Conservation (phyloP, 1,284 basidiomycete species). For the Cutaneotrichosporon sp. region DNA sequence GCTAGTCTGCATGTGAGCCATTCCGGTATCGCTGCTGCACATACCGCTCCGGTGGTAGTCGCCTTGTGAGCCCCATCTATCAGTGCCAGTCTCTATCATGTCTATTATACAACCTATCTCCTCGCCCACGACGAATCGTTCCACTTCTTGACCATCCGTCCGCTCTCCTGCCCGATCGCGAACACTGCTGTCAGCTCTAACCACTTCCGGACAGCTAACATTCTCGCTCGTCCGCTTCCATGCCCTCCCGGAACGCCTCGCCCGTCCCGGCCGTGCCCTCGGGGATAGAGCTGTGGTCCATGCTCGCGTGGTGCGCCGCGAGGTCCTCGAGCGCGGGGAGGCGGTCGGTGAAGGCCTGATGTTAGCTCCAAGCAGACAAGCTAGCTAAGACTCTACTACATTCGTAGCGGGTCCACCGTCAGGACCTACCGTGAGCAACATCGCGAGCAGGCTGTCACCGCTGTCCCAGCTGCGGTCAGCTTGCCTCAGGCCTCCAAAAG, state of each 20-base stretch:
- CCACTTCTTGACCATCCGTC: constrained; percentile 74
- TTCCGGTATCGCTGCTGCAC: not conserved
- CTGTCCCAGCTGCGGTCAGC: too few species aligned
- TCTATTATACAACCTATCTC: constrained; percentile 1
- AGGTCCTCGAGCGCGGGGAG: constrained; percentile 82
- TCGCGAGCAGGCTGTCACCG: constrained; percentile 50
- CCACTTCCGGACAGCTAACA: constrained; percentile 60
- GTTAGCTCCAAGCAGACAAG: constrained; percentile 2
- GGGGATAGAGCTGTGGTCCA: constrained; percentile 56
- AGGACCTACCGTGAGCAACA: constrained; percentile 65
- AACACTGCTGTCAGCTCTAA: constrained; percentile 16
- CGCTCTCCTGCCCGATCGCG: constrained; percentile 72
- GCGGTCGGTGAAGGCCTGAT: constrained; percentile 74
- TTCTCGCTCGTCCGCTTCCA: constrained; percentile 84
- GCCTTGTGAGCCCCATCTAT: too few species aligned
- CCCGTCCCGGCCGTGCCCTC: constrained; percentile 54
- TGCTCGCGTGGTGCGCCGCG: constrained; percentile 79
- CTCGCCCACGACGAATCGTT: constrained; percentile 60
- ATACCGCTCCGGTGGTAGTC: too few species aligned
- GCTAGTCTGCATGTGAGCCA: not conserved
- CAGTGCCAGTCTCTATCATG: not conserved
- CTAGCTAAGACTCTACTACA: too few species aligned
- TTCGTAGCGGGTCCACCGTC: too few species aligned
- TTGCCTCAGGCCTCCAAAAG: not conserved
- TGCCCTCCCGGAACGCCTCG: constrained; percentile 78